phyloP scores from a whole-genome alignment of 2,329 filamentous ascomycete genomes.

The Cadophora luteo-olivacea region DNA sequence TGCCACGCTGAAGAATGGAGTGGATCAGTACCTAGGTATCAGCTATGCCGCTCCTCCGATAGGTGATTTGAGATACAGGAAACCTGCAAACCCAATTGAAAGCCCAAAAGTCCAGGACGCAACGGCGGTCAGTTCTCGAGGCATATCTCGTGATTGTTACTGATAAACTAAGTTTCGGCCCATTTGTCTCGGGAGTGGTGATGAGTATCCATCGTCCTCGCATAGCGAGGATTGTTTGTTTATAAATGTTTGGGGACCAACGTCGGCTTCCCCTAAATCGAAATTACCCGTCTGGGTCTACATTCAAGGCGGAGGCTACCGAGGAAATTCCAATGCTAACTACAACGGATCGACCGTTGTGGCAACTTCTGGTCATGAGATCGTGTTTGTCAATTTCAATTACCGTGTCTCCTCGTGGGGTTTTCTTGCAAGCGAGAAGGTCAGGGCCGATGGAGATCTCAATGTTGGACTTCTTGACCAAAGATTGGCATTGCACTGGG shows the following conservation, averaged over 20 bases:
- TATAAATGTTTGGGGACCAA: constrained; percentile 53
- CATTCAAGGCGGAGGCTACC: constrained; percentile 57
- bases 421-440: constrained; percentile 64
- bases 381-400: constrained; percentile 67
- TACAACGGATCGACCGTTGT: constrained; percentile 58
- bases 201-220: constrained; percentile 39
- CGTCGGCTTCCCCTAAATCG: constrained; percentile 47
- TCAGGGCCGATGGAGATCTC: constrained; percentile 61
- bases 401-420: constrained; percentile 68
- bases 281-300: constrained; percentile 61
- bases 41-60: constrained; percentile 74
- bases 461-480: constrained; percentile 72
- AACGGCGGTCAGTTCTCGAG: constrained; percentile 27
- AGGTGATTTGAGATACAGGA: constrained; percentile 68
- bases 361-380: constrained; percentile 54
- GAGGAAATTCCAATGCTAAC: constrained; percentile 55
- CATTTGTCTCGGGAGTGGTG: constrained; percentile 51
- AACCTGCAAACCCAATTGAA: constrained; percentile 53
- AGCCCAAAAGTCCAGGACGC: constrained; percentile 33
- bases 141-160: neutral
- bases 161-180: constrained; percentile 48
- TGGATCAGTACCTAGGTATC: constrained; percentile 75
- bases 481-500: constrained; percentile 65
- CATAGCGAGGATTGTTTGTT: constrained; percentile 53
- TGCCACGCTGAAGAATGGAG: constrained; percentile 55